Percentiles rank a stretch among this genome's conserved stretches.
Evolutionary conservation across 441 rosid species (phyloP).

Genomic region (Arabidopsis lyrata): DNA sequence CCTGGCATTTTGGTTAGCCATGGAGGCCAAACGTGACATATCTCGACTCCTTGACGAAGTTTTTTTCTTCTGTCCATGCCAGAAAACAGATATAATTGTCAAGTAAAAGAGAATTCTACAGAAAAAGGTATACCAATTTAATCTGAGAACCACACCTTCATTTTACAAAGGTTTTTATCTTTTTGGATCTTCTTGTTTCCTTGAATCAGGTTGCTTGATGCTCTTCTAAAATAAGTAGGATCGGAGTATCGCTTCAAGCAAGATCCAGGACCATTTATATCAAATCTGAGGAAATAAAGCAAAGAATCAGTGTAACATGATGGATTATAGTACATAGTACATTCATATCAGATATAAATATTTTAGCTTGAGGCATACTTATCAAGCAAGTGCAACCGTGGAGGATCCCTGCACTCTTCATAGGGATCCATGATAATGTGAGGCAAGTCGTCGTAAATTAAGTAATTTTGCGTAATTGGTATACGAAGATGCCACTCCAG

Average conservation of each 20-base stretch:
- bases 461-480: conserved; percentile 69
- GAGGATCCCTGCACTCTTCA: conserved; percentile 88
- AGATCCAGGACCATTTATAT: conserved; percentile 88
- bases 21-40: conserved; percentile 54
- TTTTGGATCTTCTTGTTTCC: conserved; percentile 57
- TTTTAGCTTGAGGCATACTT: conserved; percentile 55
- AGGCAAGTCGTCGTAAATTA: conserved; percentile 82
- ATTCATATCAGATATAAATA: conserved; percentile 4
- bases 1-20: conserved; percentile 73
- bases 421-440: conserved; percentile 83
- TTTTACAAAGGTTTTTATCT: conserved; percentile 63
- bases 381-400: conserved; percentile 84
- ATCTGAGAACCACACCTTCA: conserved; percentile 58
- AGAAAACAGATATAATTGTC: conserved; percentile 3
- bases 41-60: conserved; percentile 65
- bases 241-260: conserved; percentile 93
- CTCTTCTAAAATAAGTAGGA: conserved; percentile 84
- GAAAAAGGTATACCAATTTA: background rate
- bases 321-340: conserved; percentile 5
- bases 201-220: conserved; percentile 55
- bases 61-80: conserved; percentile 75
- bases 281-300: conserved; percentile 64
- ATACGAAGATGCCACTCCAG: conserved; percentile 85
- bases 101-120: background rate
- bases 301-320: conserved; percentile 43